Evolutionary conservation across 2,329 filamentous ascomycete species (phyloP), one percentile per base, ranked within the genome.

Genomic region (Ascochyta lentis): DNA sequence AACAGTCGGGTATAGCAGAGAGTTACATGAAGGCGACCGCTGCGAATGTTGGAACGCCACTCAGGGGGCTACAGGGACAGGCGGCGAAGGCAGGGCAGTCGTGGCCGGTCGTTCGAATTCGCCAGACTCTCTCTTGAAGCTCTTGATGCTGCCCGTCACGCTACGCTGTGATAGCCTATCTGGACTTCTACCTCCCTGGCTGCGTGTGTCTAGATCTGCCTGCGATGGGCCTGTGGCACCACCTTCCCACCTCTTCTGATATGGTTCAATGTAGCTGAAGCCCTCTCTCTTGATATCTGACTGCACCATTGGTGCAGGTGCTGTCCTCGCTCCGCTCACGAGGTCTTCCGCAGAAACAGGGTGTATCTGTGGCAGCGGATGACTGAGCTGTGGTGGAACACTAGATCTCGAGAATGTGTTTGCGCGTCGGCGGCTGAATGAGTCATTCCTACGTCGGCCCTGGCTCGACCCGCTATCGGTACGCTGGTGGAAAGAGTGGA

Each of bases 241-340:
- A 33, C 70, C 67, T 29, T 72, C 69, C 38, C 71, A 64, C 46
- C 67, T 67, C 59, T 69, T 72, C 26, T 70, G 63, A 54, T 68
- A 70, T n/a, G 65, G 62, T 26, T 73, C 71, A 15, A 67, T 63
- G 47, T 72, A 72, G 37, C 56, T 64, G 9, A 56, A 63, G 8
- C 58, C 65, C 22, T 72, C 70, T 24, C 68, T 60, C 58, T 72
- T 74, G 42, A 73, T 64, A 12, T 59, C 58, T 9, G 67, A 64
- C 39, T 70, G 63, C 24, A 65, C 64, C 19, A 65, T 68, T 10
- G 66, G 66, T 8, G 65, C 62, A n/a, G 73, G 71, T 37, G 72
- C 72, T 23, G 72, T 75, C 44, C 66, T 66, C n/a, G 70, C 68
- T 22, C 72, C 73, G 46, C 72, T 74, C 24, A 71, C 59, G n/a